phyloP scores from a whole-genome alignment of 2,329 filamentous ascomycete species.

The Paecilomyces formosus region DNA sequence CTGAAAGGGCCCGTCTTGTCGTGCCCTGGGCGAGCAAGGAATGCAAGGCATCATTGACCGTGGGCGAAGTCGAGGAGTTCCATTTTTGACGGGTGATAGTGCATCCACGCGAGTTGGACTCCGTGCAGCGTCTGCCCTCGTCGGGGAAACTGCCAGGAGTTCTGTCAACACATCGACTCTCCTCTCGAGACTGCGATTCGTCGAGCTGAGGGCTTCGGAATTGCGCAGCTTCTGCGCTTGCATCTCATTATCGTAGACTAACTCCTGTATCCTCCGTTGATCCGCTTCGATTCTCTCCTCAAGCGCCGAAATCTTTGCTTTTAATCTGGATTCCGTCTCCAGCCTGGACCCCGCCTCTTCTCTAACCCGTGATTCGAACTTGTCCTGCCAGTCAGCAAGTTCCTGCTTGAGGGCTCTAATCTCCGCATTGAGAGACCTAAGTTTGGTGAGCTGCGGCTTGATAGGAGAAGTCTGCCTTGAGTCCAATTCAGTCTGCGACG shows the following conservation, averaged over 20 bases:
- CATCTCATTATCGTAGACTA: constrained; percentile 24
- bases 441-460: constrained; percentile 27
- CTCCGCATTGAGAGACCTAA: constrained; percentile 25
- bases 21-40: constrained; percentile 1
- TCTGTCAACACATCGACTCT: constrained; percentile 29
- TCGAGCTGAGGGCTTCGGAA: constrained; percentile 21
- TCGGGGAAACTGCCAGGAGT: constrained; percentile 28
- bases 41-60: constrained; percentile 10
- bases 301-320: constrained; percentile 21
- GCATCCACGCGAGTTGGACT: constrained; percentile 9
- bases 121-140: constrained; percentile 10
- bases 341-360: constrained; percentile 21
- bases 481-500: constrained; percentile 31
- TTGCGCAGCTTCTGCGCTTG: constrained; percentile 23
- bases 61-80: constrained; percentile 7
- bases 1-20: neutral
- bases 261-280: constrained; percentile 20
- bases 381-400: constrained; percentile 20
- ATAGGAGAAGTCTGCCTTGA: constrained; percentile 32
- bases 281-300: constrained; percentile 24
- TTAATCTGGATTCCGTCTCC: constrained; percentile 20
- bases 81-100: constrained; percentile 7
- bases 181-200: constrained; percentile 24
- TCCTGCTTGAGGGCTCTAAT: constrained; percentile 24
- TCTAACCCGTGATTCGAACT: constrained; percentile 25